phyloP scores from a whole-genome alignment of 2,329 filamentous ascomycete species.

The Fusarium irregulare region DNA sequence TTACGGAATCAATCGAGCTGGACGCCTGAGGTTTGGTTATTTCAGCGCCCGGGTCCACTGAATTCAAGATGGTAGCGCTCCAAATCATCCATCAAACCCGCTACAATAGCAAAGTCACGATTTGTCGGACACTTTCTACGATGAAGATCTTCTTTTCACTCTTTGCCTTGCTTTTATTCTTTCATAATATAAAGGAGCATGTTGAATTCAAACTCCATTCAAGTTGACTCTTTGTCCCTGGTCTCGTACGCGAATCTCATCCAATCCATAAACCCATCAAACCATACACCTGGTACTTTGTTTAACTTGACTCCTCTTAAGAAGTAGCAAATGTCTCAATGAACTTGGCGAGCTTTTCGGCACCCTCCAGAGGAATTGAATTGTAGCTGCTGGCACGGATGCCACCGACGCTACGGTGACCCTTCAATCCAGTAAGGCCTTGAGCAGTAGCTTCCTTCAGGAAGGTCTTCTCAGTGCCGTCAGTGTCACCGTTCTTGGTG shows the following conservation, averaged over 20 bases:
- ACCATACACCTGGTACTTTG: background rate
- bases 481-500: constrained; percentile 66
- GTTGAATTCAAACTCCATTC: constrained; percentile 39
- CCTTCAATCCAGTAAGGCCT: constrained; percentile 84
- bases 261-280: constrained; percentile 3
- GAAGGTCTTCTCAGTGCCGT: constrained; percentile 82
- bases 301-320: background rate
- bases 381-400: constrained; percentile 93
- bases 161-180: background rate
- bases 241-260: background rate
- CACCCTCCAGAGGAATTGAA: constrained; percentile 75
- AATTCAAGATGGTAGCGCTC: background rate
- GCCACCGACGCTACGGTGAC: constrained; percentile 77
- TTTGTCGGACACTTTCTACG: background rate
- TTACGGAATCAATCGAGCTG: constrained; percentile 8
- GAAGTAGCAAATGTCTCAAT: constrained; percentile 63
- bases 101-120: background rate
- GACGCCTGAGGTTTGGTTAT: constrained; percentile 3
- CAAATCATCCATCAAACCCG: background rate
- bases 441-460: constrained; percentile 75
- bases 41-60: constrained; percentile 21
- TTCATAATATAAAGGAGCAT: constrained; percentile 24
- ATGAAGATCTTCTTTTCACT: background rate
- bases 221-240: constrained; percentile 14
- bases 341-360: constrained; percentile 74